Percentiles rank a stretch among this genome's conserved stretches.
Evolutionary conservation across 2,329 filamentous ascomycete species (phyloP).

Genomic region (Cladophialophora immunda): DNA sequence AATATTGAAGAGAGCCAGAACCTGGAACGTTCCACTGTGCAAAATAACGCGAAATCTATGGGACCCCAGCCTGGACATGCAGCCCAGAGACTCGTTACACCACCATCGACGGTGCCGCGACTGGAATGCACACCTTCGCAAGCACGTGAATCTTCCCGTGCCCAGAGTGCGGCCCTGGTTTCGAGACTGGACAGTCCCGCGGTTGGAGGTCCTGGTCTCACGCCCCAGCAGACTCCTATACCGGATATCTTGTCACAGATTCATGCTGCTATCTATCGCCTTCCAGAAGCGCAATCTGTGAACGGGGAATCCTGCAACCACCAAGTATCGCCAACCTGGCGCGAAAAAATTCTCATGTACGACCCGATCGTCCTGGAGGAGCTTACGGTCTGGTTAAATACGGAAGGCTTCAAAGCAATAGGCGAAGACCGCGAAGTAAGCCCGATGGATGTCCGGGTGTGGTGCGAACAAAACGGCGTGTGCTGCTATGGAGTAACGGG

Average conservation of each 20-base stretch:
- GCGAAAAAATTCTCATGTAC: constrained; percentile 93
- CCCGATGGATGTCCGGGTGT: constrained; percentile 76
- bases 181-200: constrained; percentile 3
- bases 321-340: constrained; percentile 69
- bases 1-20: background rate
- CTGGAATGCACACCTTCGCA: background rate
- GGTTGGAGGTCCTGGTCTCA: constrained; percentile 9
- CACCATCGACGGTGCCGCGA: constrained; percentile 17
- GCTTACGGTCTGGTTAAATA: constrained; percentile 82
- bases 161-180: background rate
- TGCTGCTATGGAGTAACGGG: constrained; percentile 76
- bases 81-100: constrained; percentile 1
- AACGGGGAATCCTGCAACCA: constrained; percentile 49
- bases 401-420: constrained; percentile 68
- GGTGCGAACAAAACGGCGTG: constrained; percentile 88
- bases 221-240: constrained; percentile 22
- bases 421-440: constrained; percentile 73
- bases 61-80: background rate
- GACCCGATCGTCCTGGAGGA: constrained; percentile 91
- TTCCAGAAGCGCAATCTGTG: background rate
- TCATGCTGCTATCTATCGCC: constrained; percentile 31
- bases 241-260: constrained; percentile 32
- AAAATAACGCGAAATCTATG: background rate
- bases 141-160: background rate
- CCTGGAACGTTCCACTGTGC: background rate